Base-by-base conservation (phyloP, 192 early-diverging fungal species). In the Coemansia sp. region DNA sequence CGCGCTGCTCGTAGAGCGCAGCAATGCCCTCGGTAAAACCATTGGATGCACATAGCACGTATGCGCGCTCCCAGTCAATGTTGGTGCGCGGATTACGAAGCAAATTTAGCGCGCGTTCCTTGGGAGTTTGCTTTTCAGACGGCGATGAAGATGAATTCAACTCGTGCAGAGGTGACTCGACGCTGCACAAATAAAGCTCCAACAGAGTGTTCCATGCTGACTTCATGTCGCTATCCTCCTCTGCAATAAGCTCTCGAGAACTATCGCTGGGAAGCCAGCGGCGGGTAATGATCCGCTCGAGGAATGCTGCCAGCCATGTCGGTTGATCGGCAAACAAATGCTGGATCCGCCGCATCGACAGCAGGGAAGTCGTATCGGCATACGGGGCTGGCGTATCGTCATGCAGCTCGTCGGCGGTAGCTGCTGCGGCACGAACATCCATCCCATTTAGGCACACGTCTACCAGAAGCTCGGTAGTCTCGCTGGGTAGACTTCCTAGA, bases 51-150 rank as follows among this genome's bases (percentile, higher is more conserved):
- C 95, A 97, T 5, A 98, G 82, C 6, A 98, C 89, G 53, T 96
- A 81, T 1, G 95, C 95, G 19, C 96, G 92, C 65, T 97, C 94
- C 59, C 89, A 84, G 79, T 98, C 96, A 64, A 95, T 93, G 12
- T 70, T 72, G 4, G 93, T 86, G 57, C 73, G 80, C 2, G 89
- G 84, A 65, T 88, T 84, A 51, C 87, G 82, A 37, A 98, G 66
- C 47, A 98, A 60, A 15, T 69, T 81, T 65, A 95, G 69, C 0
- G 89, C 88, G 47, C 92, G 92, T 35, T 87, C 76, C 43, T 65
- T 82, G 15, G 79, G 70, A 25, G 69, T 66, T 53, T 62, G 66
- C 25, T 55, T 67, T 19, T 51, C 57, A 4, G 53, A 27, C 27
- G 56, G 59, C 11, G 57, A 21, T 21, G 25, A 21, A 4, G 57